Base-by-base conservation (phyloP, 2,329 filamentous ascomycete genomes). In the Emergomyces orientalis region DNA sequence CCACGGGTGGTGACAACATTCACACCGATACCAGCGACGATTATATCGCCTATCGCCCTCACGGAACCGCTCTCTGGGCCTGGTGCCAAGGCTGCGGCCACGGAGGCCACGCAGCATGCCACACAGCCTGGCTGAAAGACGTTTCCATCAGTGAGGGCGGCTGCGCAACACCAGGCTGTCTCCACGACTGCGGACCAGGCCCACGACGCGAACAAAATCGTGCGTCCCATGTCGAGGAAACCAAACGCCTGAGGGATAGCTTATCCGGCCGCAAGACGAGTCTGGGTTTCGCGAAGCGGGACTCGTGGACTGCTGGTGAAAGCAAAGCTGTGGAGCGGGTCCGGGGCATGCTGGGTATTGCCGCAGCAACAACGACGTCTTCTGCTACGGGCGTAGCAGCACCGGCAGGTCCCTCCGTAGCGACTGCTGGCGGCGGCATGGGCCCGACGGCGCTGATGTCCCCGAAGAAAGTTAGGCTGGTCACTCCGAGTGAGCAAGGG, bases 61-160 rank as follows among this genome's bases (percentile, higher is more conserved):
- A 70, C 62, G 75, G 73, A 39, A 69, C 75, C 19, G 69, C 71
- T 7, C 75, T 84, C 25, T 85, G 80, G 79, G 79, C 80, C 5
- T 81, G 80, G 75, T 88, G 85, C 70, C 77, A 84, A 67, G 75
- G 81, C 14, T 88, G 85, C 70, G 83, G 83, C 3, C 85, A 88
- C 67, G 80, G 81, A 47, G 84, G 81, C 1, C 85, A 88, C 69
- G 74, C 79, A 6, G 79, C 79, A 59, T 88, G 85, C 69, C 76
- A 86, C 37, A 77, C 76, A 8, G 77, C 78, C 17, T 86, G 84
- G 84, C 81, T 85, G 62, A 73, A 74, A 22, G 78, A 81, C 60
- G 66, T 77, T 25, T 71, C 77, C 39, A 75, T 78, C 45, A 79
- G 75, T 45, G 79, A 82, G 65, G 84, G 83, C 19, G 79, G 78